phyloP scores from a whole-genome alignment of 169 alveolate species.

The Plasmodium inui region DNA sequence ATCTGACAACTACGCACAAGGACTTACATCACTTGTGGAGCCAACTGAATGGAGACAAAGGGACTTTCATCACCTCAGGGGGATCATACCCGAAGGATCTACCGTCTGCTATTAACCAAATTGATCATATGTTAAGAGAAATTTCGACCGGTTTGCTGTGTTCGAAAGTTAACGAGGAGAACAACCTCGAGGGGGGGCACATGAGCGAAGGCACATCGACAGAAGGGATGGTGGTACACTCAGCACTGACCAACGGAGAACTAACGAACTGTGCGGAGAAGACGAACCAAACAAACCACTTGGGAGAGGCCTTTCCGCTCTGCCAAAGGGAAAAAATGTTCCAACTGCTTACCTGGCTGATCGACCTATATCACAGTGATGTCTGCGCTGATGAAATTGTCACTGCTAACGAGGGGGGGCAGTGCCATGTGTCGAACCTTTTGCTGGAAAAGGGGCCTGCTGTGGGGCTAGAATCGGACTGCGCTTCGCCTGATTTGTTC shows the following conservation, averaged over 20 bases:
- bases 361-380: background rate
- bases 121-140: background rate
- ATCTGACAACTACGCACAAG: background rate
- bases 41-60: background rate
- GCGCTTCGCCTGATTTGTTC: background rate
- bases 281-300: background rate
- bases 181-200: background rate
- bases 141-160: background rate
- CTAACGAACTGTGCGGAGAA: background rate
- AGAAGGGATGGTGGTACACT: background rate
- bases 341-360: constrained; percentile 10
- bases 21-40: background rate
- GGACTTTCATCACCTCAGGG: background rate
- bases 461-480: background rate
- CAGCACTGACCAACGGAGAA: background rate
- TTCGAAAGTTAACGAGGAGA: background rate
- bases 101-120: background rate
- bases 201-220: background rate
- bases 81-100: background rate
- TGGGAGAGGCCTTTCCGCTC: constrained; percentile 7
- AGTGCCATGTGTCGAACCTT: background rate
- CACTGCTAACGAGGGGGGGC: background rate
- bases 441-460: background rate
- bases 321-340: constrained; percentile 23
- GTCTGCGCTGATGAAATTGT: background rate